phyloP scores from a whole-genome alignment of 495 filamentous ascomycete species.

The Copromyces sp. region DNA sequence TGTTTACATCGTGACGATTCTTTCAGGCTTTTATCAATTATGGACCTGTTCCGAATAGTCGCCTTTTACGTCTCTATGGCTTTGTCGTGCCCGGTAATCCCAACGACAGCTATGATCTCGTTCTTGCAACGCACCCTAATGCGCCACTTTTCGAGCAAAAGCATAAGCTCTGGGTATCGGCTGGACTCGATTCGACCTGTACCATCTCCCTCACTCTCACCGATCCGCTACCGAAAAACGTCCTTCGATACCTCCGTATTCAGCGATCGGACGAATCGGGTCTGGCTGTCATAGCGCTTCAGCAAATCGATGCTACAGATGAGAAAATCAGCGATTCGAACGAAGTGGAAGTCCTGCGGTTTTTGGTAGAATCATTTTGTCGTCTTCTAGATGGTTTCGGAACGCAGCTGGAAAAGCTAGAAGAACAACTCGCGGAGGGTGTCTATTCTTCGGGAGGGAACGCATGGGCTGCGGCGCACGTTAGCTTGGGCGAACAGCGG shows the following conservation, averaged over 20 bases:
- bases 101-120: constrained; percentile 25
- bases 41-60: constrained; percentile 21
- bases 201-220: constrained; percentile 24
- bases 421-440: constrained; percentile 23
- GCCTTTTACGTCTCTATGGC: constrained; percentile 26
- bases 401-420: constrained; percentile 22
- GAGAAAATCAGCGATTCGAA: constrained; percentile 21
- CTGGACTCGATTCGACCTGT: constrained; percentile 21
- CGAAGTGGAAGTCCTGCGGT: constrained; percentile 20
- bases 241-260: constrained; percentile 24
- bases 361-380: constrained; percentile 19
- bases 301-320: constrained; percentile 12
- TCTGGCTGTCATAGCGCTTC: constrained; percentile 13
- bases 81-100: constrained; percentile 23
- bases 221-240: constrained; percentile 21
- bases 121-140: constrained; percentile 20
- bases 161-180: constrained; percentile 22
- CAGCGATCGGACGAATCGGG: constrained; percentile 18
- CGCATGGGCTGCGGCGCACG: constrained; percentile 26
- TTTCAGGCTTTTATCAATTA: constrained; percentile 25
- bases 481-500: constrained; percentile 26
- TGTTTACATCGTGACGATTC: background rate
- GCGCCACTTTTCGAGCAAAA: constrained; percentile 22
- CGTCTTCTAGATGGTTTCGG: constrained; percentile 20
- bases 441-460: constrained; percentile 23